A percentile compares a stretch with the other conserved stretches of the same genome.
Evolutionary conservation across 306 rosid genomes (phyloP).

Genomic region (Quercus rubra): DNA sequence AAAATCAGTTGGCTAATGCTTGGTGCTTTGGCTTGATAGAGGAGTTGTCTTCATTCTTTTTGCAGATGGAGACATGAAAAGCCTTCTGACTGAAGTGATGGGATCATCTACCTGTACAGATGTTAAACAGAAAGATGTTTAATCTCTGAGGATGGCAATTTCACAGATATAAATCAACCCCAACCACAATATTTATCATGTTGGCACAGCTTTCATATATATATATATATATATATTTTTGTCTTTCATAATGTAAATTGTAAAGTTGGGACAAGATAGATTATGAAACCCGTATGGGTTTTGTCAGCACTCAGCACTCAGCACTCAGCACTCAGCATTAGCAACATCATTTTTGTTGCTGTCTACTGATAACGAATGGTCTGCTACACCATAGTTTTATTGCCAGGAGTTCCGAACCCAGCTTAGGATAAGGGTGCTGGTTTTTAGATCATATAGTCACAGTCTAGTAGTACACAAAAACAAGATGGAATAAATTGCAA

Average conservation of each 20-base stretch:
- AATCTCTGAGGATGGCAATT: conserved; percentile 2
- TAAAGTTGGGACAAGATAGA: not conserved
- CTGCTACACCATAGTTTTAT: too few species aligned
- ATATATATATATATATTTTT: too few species aligned
- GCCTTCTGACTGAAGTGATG: conserved; percentile 61
- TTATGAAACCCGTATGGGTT: conserved; percentile 1
- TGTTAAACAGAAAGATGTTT: conserved; percentile 17
- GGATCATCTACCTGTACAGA: conserved; percentile 89
- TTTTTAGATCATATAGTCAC: not conserved
- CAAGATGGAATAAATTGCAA: conserved; percentile 1
- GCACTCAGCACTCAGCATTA: not conserved
- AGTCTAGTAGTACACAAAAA: not conserved
- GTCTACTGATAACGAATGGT: not conserved
- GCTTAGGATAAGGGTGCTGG: not conserved
- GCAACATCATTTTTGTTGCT: not conserved
- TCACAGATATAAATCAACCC: conserved; percentile 2
- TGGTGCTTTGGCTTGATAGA: conserved; percentile 22
- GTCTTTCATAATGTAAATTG: not conserved
- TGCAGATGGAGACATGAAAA: conserved; percentile 68
- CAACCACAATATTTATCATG: not conserved
- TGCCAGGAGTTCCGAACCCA: conserved; percentile 20
- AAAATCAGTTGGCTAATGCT: conserved; percentile 17
- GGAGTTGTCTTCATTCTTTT: conserved; percentile 54
- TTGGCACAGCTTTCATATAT: not conserved
- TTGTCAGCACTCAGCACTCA: not conserved